Percentiles rank a stretch among this genome's conserved stretches.
Conservation (phyloP, 1,284 basidiomycete genomes). For the Cryptococcus deneoformans region DNA sequence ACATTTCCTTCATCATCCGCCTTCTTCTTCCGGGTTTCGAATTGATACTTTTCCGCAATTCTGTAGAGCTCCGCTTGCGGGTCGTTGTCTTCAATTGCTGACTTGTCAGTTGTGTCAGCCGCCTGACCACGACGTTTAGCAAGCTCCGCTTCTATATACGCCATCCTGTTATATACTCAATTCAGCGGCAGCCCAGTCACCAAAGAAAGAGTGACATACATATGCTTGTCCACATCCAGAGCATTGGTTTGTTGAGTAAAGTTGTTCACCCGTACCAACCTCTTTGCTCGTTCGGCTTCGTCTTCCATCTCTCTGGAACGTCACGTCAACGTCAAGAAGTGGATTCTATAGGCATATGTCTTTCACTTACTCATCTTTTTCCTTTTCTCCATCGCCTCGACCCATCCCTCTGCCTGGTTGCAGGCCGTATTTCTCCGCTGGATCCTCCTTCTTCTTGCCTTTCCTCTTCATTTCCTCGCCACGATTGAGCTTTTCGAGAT, state of each 20-base stretch:
- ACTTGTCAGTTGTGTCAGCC: constrained; percentile 33
- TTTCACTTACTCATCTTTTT: constrained; percentile 59
- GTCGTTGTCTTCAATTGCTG: constrained; percentile 54
- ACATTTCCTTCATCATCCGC: constrained; percentile 80
- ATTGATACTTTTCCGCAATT: constrained; percentile 64
- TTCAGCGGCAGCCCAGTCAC: background rate
- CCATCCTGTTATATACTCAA: background rate
- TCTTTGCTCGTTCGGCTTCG: constrained; percentile 61
- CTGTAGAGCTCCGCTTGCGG: constrained; percentile 79
- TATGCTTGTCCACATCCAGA: constrained; percentile 96
- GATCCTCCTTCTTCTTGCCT: constrained; percentile 30
- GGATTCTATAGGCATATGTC: background rate
- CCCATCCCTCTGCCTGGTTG: constrained; percentile 10
- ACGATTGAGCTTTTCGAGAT: constrained; percentile 74
- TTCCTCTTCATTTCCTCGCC: constrained; percentile 55
- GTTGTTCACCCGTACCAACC: constrained; percentile 79
- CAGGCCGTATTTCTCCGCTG: constrained; percentile 56
- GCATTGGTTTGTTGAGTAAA: constrained; percentile 96
- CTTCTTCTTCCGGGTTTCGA: constrained; percentile 18
- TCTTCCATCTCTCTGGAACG: constrained; percentile 52
- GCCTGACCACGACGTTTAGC: constrained; percentile 46
- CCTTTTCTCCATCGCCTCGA: constrained; percentile 6
- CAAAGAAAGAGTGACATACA: constrained; percentile 57
- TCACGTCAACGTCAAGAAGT: no score
- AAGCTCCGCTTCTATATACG: background rate